Evolutionary conservation across 176 grass and related monocot genomes (phyloP).

Genomic region (Eragrostis nindensis): DNA sequence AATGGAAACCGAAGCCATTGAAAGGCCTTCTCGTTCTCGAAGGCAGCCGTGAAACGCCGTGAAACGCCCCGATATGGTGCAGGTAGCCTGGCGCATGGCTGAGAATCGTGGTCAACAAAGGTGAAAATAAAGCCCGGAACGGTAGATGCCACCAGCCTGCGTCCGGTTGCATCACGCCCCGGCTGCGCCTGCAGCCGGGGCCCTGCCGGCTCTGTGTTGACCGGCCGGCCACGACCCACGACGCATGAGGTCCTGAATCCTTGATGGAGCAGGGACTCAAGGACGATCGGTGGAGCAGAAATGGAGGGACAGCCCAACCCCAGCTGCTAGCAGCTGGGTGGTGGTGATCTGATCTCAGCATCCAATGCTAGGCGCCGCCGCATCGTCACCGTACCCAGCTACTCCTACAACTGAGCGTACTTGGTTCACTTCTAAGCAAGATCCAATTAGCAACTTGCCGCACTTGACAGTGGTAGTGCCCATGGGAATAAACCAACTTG

Average conservation of each 20-base stretch:
- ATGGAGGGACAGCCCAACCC: background rate
- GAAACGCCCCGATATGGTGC: background rate
- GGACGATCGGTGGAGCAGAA: constrained; percentile 3
- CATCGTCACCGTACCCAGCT: background rate
- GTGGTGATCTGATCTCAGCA: constrained; percentile 24
- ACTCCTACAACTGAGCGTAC: background rate
- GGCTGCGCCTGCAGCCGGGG: constrained; percentile 19
- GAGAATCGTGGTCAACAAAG: constrained; percentile 60
- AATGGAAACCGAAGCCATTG: background rate
- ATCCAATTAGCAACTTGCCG: background rate
- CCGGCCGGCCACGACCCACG: background rate
- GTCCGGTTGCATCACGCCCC: background rate
- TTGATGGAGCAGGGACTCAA: background rate
- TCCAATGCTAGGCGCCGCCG: constrained; percentile 40
- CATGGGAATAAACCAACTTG: background rate
- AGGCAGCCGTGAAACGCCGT: background rate
- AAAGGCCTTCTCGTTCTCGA: background rate
- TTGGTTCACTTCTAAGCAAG: constrained; percentile 43
- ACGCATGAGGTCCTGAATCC: background rate
- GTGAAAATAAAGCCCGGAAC: constrained; percentile 28
- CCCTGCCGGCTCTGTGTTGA: constrained; percentile 2
- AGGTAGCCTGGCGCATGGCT: background rate
- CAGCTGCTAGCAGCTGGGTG: background rate
- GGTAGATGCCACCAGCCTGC: constrained; percentile 31
- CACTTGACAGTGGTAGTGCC: background rate